Evolutionary conservation across 345 rosid species (phyloP).

Genomic region (Lenwebbia sp.): DNA sequence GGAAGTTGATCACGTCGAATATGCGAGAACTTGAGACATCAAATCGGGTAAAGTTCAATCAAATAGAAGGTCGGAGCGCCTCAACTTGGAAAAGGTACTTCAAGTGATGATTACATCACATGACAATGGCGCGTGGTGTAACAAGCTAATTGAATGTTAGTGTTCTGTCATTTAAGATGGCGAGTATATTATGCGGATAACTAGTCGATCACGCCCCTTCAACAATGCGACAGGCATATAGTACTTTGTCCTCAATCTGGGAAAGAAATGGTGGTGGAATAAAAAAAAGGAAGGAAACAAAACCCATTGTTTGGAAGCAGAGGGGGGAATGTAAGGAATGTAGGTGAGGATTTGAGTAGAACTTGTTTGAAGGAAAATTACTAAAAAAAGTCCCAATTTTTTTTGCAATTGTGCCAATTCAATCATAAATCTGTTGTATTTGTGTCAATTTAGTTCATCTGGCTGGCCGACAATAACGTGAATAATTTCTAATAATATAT

Average conservation of each 20-base stretch:
- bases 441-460: no score
- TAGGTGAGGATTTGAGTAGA: not conserved
- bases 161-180: not conserved
- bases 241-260: not conserved
- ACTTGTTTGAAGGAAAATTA: not conserved
- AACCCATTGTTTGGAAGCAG: not conserved
- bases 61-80: rapidly evolving
- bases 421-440: no score
- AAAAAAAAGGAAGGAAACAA: not conserved
- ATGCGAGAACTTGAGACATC: rapidly evolving
- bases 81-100: rapidly evolving
- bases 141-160: not conserved
- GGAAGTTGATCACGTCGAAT: not conserved
- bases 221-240: not conserved
- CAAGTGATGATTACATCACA: rapidly evolving
- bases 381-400: no score
- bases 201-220: rapidly evolving
- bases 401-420: no score
- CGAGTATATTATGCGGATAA: rapidly evolving
- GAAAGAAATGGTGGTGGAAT: not conserved
- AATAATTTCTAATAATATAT: no score
- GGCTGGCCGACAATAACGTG: no score
- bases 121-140: rapidly evolving
- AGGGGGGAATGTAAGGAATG: not conserved
- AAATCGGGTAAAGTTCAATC: not conserved